These are phyloP conservation scores for Torulaspora microellipsoides DNA, from an alignment of 805 yeast species.

Conservation along the genomic window DNA sequence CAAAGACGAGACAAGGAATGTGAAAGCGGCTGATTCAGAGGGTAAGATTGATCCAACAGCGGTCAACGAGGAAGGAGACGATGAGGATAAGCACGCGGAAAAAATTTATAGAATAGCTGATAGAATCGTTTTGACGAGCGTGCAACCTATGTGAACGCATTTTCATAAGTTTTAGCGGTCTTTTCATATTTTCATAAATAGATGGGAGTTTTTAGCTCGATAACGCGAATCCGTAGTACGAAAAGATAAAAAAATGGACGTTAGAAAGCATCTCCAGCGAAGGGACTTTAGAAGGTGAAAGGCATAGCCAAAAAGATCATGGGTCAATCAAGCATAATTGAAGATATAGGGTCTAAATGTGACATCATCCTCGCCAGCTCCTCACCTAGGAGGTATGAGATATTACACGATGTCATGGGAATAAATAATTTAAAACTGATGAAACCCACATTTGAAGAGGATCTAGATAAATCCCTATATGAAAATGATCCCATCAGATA, in stretches of 20 bases:
- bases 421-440: slow-evolving; percentile 42
- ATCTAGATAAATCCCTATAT: slow-evolving; percentile 50
- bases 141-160: slow-evolving; percentile 24
- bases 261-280: too few relatives aligned
- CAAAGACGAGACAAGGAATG: slow-evolving; percentile 7
- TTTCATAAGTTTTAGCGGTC: too few relatives aligned
- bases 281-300: too few relatives aligned
- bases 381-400: slow-evolving; percentile 75
- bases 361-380: slow-evolving; percentile 70
- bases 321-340: neutral
- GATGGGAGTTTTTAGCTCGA: too few relatives aligned
- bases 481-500: slow-evolving; percentile 38
- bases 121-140: slow-evolving; percentile 22
- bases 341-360: slow-evolving; percentile 9
- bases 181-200: too few relatives aligned
- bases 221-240: too few relatives aligned
- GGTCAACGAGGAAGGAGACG: slow-evolving; percentile 5
- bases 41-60: neutral
- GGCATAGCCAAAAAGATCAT: too few relatives aligned
- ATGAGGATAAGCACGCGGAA: slow-evolving; percentile 17
- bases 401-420: slow-evolving; percentile 54
- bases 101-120: slow-evolving; percentile 31
- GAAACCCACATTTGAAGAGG: slow-evolving; percentile 72
- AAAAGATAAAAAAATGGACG: too few relatives aligned
- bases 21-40: slow-evolving; percentile 1